A percentile compares a stretch with the other conserved stretches of the same genome.
These are phyloP conservation scores for Cutaneotrichosporon mucoides DNA, from an alignment of 1,284 basidiomycete species.

Conservation along the genomic window DNA sequence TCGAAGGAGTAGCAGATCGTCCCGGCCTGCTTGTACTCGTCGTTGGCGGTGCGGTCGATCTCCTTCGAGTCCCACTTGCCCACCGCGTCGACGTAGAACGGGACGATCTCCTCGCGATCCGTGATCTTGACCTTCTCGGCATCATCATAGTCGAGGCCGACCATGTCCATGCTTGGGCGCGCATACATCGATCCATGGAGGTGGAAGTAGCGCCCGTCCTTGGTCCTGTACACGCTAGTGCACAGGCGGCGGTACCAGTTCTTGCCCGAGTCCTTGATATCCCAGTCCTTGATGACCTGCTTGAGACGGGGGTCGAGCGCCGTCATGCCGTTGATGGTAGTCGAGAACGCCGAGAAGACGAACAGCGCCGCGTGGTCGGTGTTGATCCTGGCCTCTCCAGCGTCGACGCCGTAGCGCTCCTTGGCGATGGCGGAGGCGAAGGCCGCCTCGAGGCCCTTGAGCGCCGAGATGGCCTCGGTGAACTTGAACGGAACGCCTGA, in stretches of 20 bases:
- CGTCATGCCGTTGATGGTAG: slow-evolving; percentile 2
- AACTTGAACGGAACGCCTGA: slow-evolving; percentile 13
- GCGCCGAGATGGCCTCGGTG: slow-evolving; percentile 8
- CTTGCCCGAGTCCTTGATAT: slow-evolving; percentile 1
- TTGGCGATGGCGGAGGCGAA: slow-evolving; percentile 9
- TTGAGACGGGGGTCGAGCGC: not conserved
- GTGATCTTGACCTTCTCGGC: not conserved
- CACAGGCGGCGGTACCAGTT: slow-evolving; percentile 6
- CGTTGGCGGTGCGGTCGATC: slow-evolving; percentile 13
- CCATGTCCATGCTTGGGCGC: slow-evolving; percentile 1
- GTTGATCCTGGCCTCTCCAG: not conserved
- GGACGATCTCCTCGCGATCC: not conserved
- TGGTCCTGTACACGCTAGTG: slow-evolving; percentile 10
- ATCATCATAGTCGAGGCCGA: slow-evolving; percentile 3
- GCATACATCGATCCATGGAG: slow-evolving; percentile 10
- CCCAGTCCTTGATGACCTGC: not conserved
- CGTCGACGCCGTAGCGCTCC: slow-evolving; percentile 3
- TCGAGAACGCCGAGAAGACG: not conserved
- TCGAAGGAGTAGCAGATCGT: slow-evolving; percentile 11
- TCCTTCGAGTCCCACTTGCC: slow-evolving; percentile 6
- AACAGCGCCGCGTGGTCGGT: slow-evolving; percentile 15
- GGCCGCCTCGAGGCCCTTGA: slow-evolving; percentile 15
- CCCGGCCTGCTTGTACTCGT: slow-evolving; percentile 11
- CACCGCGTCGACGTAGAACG: slow-evolving; percentile 8
- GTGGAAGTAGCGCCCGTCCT: slow-evolving; percentile 12